These are phyloP conservation scores for Rhizopus microsporus DNA, from an alignment of 371 early-diverging fungal species.

Conservation along the genomic window DNA sequence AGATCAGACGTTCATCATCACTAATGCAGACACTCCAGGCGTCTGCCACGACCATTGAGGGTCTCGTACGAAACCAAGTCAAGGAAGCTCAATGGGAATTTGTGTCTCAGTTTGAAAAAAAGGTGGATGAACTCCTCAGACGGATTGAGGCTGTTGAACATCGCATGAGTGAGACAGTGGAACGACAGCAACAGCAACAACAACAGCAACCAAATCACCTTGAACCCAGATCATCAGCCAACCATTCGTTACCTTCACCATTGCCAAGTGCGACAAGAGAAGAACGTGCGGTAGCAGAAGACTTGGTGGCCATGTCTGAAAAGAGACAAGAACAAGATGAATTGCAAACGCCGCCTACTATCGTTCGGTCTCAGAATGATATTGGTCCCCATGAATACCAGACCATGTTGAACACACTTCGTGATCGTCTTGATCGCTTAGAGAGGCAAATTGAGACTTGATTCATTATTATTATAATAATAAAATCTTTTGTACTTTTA, in stretches of 20 bases:
- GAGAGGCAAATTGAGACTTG: constrained; percentile 30
- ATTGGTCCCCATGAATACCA: constrained; percentile 33
- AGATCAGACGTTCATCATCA: constrained; percentile 73
- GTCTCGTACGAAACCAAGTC: constrained; percentile 72
- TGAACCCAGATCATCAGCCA: not conserved
- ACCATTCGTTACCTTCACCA: constrained; percentile 16
- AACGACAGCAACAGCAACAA: not conserved
- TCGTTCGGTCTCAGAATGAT: constrained; percentile 35
- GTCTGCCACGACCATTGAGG: constrained; percentile 75
- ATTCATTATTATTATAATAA: not conserved
- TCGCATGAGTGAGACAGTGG: not conserved
- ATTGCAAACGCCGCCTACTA: constrained; percentile 32
- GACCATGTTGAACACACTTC: constrained; percentile 21
- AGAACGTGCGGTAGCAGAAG: constrained; percentile 24
- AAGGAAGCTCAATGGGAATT: constrained; percentile 74
- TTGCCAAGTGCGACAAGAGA: constrained; percentile 25
- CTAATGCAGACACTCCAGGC: constrained; percentile 78
- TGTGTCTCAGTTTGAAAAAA: constrained; percentile 30
- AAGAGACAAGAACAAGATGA: constrained; percentile 15
- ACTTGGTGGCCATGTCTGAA: constrained; percentile 23
- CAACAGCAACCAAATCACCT: not conserved
- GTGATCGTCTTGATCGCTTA: constrained; percentile 29
- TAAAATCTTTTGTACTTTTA: not conserved
- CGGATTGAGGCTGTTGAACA: constrained; percentile 16
- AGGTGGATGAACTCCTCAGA: constrained; percentile 12